phyloP scores from a whole-genome alignment of 495 filamentous ascomycete genomes.

The Parathielavia appendiculata region DNA sequence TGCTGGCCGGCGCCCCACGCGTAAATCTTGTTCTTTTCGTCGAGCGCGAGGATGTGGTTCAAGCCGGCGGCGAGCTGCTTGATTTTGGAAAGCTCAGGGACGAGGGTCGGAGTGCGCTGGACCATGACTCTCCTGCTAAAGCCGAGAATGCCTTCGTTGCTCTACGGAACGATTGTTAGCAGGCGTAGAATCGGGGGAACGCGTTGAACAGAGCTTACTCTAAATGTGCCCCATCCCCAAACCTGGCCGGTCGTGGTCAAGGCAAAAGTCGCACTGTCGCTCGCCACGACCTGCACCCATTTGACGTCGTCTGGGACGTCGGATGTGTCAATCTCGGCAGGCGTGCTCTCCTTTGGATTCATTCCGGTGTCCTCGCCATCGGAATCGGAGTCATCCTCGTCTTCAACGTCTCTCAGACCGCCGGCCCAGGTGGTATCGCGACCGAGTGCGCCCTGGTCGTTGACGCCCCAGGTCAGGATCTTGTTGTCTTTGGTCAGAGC shows the following conservation, averaged over 20 bases:
- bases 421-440: conserved; percentile 52
- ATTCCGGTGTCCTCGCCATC: conserved; percentile 43
- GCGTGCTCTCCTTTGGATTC: conserved; percentile 59
- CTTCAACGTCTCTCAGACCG: conserved; percentile 60
- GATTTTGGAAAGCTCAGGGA: conserved; percentile 56
- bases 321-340: conserved; percentile 43
- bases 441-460: conserved; percentile 62
- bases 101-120: conserved; percentile 34
- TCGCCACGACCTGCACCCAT: conserved; percentile 59
- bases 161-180: conserved; percentile 24
- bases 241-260: conserved; percentile 58
- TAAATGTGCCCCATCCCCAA: conserved; percentile 68
- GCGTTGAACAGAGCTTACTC: conserved; percentile 38
- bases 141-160: conserved; percentile 63
- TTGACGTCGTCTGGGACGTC: conserved; percentile 46
- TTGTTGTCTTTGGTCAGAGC: conserved; percentile 61
- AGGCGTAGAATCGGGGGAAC: background rate
- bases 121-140: conserved; percentile 45
- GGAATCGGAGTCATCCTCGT: conserved; percentile 40
- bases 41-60: conserved; percentile 68
- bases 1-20: conserved; percentile 73
- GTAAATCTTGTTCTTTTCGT: conserved; percentile 58
- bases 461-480: conserved; percentile 69
- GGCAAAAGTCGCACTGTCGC: conserved; percentile 60
- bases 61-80: conserved; percentile 55